Conservation (phyloP, 106 monocot genomes). For the Phalaenopsis aphrodite region DNA sequence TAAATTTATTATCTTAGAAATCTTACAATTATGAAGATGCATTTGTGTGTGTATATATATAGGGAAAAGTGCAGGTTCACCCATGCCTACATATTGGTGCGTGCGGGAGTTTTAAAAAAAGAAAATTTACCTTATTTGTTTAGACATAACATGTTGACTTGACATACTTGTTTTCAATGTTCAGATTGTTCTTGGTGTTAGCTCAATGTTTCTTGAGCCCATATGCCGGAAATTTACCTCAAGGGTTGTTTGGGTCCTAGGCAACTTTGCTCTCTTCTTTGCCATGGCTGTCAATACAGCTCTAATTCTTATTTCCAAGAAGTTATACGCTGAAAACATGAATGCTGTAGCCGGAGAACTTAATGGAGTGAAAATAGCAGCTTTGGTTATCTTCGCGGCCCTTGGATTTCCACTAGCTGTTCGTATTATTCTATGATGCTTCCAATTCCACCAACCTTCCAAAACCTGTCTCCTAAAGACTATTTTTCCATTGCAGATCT, state of each 20-base stretch:
- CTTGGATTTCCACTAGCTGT: slow-evolving; percentile 46
- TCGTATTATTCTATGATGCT: not conserved
- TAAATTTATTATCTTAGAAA: too few relatives aligned
- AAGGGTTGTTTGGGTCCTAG: slow-evolving; percentile 43
- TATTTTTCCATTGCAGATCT: slow-evolving; percentile 15
- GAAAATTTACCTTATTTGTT: not conserved
- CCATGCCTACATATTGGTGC: too few relatives aligned
- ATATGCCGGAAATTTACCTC: slow-evolving; percentile 36
- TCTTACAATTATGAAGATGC: too few relatives aligned
- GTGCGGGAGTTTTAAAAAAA: too few relatives aligned
- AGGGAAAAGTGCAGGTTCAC: too few relatives aligned
- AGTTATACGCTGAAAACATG: not conserved
- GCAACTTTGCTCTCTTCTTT: slow-evolving; percentile 46
- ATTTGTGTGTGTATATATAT: too few relatives aligned
- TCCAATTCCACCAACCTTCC: not conserved
- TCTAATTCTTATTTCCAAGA: slow-evolving; percentile 11
- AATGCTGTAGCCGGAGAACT: not conserved
- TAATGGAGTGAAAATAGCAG: slow-evolving; percentile 16
- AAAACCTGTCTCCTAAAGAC: not conserved
- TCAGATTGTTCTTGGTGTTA: slow-evolving; percentile 50
- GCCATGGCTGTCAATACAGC: slow-evolving; percentile 35
- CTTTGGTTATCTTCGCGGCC: slow-evolving; percentile 31
- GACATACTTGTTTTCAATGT: slow-evolving; percentile 5
- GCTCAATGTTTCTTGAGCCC: slow-evolving; percentile 51
- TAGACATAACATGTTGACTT: not conserved